These are phyloP conservation scores for Dacryopinax primogenitus DNA, from an alignment of 768 basidiomycete species.

Conservation along the genomic window DNA sequence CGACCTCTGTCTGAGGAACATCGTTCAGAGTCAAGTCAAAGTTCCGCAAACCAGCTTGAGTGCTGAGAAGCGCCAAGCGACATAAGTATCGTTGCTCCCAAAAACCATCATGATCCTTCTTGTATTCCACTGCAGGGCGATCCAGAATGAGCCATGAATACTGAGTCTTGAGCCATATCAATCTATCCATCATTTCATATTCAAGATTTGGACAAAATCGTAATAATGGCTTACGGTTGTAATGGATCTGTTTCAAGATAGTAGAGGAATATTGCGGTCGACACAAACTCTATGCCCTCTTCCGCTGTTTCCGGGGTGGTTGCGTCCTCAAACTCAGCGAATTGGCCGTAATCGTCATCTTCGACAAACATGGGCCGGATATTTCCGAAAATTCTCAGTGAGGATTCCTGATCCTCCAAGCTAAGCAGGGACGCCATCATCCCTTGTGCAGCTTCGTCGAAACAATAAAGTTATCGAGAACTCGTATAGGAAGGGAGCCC, in stretches of 20 bases:
- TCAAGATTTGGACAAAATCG: background rate
- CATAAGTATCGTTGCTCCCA: background rate
- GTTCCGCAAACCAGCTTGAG: background rate
- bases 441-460: background rate
- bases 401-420: background rate
- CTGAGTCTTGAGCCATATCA: background rate
- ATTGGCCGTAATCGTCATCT: background rate
- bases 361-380: background rate
- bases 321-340: background rate
- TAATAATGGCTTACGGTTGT: background rate
- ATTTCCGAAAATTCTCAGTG: background rate
- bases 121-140: background rate
- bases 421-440: background rate
- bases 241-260: background rate
- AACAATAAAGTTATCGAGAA: background rate
- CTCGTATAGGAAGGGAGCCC: background rate
- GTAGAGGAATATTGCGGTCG: background rate
- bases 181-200: background rate
- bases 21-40: background rate
- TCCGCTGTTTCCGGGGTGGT: background rate
- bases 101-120: background rate
- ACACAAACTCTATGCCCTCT: background rate
- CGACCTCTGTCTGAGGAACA: background rate
- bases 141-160: slow-evolving; percentile 1
- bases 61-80: background rate